These are phyloP conservation scores for Blastobotrys mokoenaii DNA, from an alignment of 805 yeast genomes.

Conservation along the genomic window DNA sequence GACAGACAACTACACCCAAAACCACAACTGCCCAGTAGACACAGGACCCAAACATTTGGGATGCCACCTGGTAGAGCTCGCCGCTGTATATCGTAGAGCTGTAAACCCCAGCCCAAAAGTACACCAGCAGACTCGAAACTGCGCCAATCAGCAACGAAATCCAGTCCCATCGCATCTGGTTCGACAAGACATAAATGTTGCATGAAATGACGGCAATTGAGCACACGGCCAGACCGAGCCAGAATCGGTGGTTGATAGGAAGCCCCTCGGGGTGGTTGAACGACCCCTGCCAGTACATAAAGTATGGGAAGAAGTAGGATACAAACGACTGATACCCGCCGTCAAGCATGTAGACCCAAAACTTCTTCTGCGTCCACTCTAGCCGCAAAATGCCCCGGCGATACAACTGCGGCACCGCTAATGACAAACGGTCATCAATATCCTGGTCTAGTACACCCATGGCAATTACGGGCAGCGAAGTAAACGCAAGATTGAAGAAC, in stretches of 20 bases:
- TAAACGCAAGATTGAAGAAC: slow-evolving; percentile 76
- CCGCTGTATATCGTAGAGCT: slow-evolving; percentile 42
- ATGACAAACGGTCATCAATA: slow-evolving; percentile 55
- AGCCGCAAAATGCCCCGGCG: slow-evolving; percentile 55
- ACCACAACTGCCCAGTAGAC: slow-evolving; percentile 59
- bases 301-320: slow-evolving; percentile 63
- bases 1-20: slow-evolving; percentile 44
- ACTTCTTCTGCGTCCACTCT: slow-evolving; percentile 57
- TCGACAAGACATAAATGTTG: slow-evolving; percentile 56
- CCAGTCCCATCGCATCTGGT: slow-evolving; percentile 77
- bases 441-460: slow-evolving; percentile 74
- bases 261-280: slow-evolving; percentile 40
- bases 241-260: slow-evolving; percentile 55
- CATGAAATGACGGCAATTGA: slow-evolving; percentile 56
- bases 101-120: slow-evolving; percentile 79
- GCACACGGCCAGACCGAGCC: slow-evolving; percentile 59
- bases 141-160: slow-evolving; percentile 43
- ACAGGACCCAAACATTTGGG: slow-evolving; percentile 51
- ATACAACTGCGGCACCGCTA: slow-evolving; percentile 65
- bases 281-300: slow-evolving; percentile 40
- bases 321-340: slow-evolving; percentile 69
- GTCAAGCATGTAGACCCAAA: slow-evolving; percentile 57
- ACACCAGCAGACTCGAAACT: slow-evolving; percentile 50
- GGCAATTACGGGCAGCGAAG: slow-evolving; percentile 70
- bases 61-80: slow-evolving; percentile 58